phyloP scores from a whole-genome alignment of 176 grass and related monocot genomes.

The Carex parvula region DNA sequence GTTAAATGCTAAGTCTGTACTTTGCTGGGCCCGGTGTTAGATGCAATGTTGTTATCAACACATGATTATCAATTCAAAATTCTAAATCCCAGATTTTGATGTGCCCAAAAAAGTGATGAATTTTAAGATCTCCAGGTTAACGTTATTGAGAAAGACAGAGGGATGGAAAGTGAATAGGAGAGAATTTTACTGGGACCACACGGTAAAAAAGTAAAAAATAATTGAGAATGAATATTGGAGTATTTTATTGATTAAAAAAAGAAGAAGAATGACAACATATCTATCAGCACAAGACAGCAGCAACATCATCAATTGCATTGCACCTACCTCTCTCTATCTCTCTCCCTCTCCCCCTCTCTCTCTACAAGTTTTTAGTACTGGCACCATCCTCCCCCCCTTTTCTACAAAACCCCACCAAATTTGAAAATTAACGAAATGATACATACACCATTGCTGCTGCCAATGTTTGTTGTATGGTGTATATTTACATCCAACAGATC shows the following conservation, averaged over 20 bases:
- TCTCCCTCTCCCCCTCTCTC: constrained; percentile 1
- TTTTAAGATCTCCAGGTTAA: constrained; percentile 15
- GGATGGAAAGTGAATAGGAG: not conserved
- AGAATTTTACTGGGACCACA: constrained; percentile 21
- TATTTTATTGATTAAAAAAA: constrained; percentile 77
- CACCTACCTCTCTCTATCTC: constrained; percentile 37
- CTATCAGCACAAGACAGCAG: constrained; percentile 53
- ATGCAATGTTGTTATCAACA: constrained; percentile 19
- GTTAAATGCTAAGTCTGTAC: not conserved
- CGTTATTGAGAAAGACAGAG: constrained; percentile 17
- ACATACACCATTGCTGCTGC: constrained; percentile 27
- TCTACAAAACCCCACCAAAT: constrained; percentile 24
- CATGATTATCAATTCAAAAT: constrained; percentile 15
- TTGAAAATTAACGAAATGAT: constrained; percentile 15
- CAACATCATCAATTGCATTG: constrained; percentile 36
- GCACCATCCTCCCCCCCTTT: not conserved
- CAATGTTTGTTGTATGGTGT: constrained; percentile 28
- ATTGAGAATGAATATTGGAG: constrained; percentile 37
- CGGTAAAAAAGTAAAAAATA: constrained; percentile 25
- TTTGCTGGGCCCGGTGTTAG: constrained; percentile 10
- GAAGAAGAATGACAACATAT: constrained; percentile 45
- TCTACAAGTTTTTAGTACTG: constrained; percentile 33
- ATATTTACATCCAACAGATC: constrained; percentile 35
- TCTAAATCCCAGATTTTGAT: constrained; percentile 25
- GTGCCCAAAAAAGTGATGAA: not conserved